Percentiles rank a stretch among this genome's conserved stretches.
phyloP scores from a whole-genome alignment of 1,284 basidiomycete genomes.

The Fistulina hepatica region DNA sequence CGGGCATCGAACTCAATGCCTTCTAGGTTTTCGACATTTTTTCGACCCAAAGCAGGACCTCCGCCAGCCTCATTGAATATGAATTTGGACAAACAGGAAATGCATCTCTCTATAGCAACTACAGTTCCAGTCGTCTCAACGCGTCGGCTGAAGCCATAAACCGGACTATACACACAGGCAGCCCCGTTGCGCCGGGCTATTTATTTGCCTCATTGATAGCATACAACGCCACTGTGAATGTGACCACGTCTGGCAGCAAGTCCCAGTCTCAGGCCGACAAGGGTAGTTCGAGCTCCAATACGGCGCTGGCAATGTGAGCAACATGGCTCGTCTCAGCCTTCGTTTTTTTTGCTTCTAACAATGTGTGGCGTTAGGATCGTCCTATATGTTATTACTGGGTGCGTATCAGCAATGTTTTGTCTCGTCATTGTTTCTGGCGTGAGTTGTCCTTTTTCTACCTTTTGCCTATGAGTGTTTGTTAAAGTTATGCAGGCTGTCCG shows the following conservation, averaged over 20 bases:
- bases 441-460: constrained; percentile 20
- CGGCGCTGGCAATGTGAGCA: constrained; percentile 64
- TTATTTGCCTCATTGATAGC: constrained; percentile 60
- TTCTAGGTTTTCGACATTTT: constrained; percentile 81
- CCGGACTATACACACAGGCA: constrained; percentile 31
- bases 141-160: constrained; percentile 39
- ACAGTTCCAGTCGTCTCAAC: constrained; percentile 50
- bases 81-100: constrained; percentile 48
- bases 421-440: constrained; percentile 75
- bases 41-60: constrained; percentile 42
- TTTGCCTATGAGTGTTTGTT: constrained; percentile 8
- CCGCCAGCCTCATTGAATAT: constrained; percentile 47
- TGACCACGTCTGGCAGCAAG: constrained; percentile 12
- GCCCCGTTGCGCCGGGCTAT: constrained; percentile 41
- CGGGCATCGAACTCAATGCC: too few species aligned
- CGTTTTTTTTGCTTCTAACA: constrained; percentile 5
- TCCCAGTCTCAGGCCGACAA: constrained; percentile 11
- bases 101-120: constrained; percentile 41
- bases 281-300: constrained; percentile 28
- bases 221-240: constrained; percentile 44
- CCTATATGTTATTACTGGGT: constrained; percentile 78
- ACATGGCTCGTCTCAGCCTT: constrained; percentile 6
- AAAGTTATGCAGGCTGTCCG: constrained; percentile 49
- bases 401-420: constrained; percentile 73
- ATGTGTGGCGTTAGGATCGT: constrained; percentile 51